Evolutionary conservation across 2,329 filamentous ascomycete genomes (phyloP), one percentile per base, ranked within the genome.

Genomic region (Pseudonectria buxi): DNA sequence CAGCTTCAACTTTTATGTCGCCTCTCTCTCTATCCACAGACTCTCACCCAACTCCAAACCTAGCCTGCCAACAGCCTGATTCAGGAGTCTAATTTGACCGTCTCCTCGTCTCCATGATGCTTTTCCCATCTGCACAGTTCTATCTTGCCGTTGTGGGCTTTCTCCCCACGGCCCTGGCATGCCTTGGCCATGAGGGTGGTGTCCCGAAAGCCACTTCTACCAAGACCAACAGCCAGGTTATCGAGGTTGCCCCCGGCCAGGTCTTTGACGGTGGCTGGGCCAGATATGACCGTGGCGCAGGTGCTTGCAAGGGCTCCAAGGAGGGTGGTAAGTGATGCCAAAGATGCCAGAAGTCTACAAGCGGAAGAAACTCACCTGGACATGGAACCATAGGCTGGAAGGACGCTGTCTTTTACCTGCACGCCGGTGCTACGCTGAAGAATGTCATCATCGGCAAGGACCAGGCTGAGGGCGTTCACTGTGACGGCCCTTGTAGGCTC

Each of bases 371-470:
- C 33, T 32, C 10, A 15, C n/a, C 7, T 5, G 6, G n/a, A 14
- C 13, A 16, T 30, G 7, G 6, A 11, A 14, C 10, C 13, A 12
- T 14, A 44, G 64, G 58, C 32, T 54, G 64, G 37, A 41, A 50
- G 3, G 66, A 68, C 26, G 59, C 62, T n/a, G 61, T 65, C 27
- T 65, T 65, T 43, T 41, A 59, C 31, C 54, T 65, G 22, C 45
- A 54, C 11, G 31, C 45, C 1, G 63, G 64, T 6, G 64, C 62
- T 5, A 64, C 58, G 0, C 53, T 68, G 29, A 57, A 50, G 38
- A 68, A 67, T 37, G 64, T 61, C 22, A 68, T 68, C 37, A 68
- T 68, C 24, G 65, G 65, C 28, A 49, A 52, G 30, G 51, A 63
- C 45, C 62, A 67, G 39, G 54, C 54, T 10, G 65, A 68, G 43